A percentile compares a stretch with the other conserved stretches of the same genome.
Conservation (phyloP, 2,329 filamentous ascomycete genomes). For the Fusarium subglutinans region DNA sequence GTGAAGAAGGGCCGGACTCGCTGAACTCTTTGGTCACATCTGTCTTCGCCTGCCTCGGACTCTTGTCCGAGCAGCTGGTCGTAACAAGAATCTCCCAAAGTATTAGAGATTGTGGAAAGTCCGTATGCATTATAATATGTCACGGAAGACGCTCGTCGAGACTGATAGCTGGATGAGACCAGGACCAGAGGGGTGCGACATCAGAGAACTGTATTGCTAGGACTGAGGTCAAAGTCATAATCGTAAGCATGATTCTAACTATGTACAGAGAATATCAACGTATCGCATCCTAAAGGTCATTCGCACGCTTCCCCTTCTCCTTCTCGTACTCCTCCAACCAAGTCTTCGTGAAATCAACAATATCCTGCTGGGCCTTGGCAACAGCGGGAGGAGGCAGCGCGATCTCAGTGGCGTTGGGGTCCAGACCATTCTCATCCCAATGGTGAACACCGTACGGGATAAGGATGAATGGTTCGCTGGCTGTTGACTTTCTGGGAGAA, state of each 20-base stretch:
- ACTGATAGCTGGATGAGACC: too few relatives aligned
- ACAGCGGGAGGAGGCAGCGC: constrained; percentile 68
- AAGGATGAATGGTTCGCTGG: constrained; percentile 75
- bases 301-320: constrained; percentile 10
- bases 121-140: neutral
- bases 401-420: constrained; percentile 66
- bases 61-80: neutral
- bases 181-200: too few relatives aligned
- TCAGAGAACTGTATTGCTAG: neutral
- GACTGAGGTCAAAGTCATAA: neutral
- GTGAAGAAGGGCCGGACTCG: neutral
- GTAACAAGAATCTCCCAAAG: neutral
- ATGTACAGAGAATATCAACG: neutral
- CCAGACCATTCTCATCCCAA: constrained; percentile 78
- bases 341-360: constrained; percentile 69
- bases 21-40: too few relatives aligned
- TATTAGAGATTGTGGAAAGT: too few relatives aligned
- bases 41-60: neutral
- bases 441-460: constrained; percentile 82
- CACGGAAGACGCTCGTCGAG: neutral
- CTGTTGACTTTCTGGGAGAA: constrained; percentile 65
- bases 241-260: neutral
- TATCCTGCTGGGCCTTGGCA: constrained; percentile 64
- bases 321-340: constrained; percentile 72
- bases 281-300: constrained; percentile 8